phyloP scores from a whole-genome alignment of 768 basidiomycete genomes.

The Lentinus brumalis region DNA sequence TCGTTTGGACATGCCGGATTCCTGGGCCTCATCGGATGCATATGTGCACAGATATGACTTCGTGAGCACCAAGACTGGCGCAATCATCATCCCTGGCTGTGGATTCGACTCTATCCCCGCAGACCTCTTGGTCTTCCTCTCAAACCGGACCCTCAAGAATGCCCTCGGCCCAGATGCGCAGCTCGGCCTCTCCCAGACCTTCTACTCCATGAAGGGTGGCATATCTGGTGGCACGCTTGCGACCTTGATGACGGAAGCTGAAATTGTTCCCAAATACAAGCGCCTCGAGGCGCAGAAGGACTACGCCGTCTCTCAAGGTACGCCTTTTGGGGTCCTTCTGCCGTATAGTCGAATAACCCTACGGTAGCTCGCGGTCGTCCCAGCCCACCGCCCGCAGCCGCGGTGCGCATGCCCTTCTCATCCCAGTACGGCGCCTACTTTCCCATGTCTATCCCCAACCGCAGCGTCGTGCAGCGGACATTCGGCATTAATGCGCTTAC shows the following conservation, averaged over 20 bases:
- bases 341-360: not conserved
- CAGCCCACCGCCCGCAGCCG: constrained; percentile 30
- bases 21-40: constrained; percentile 8
- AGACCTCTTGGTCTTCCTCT: constrained; percentile 68
- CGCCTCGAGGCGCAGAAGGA: constrained; percentile 33
- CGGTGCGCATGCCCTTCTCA: constrained; percentile 41
- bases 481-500: constrained; percentile 51
- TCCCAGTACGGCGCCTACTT: constrained; percentile 43
- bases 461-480: constrained; percentile 54
- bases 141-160: constrained; percentile 67
- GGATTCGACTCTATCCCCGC: constrained; percentile 81
- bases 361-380: constrained; percentile 30
- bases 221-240: constrained; percentile 68
- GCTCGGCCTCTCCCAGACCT: constrained; percentile 60
- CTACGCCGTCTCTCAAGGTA: constrained; percentile 49
- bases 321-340: constrained; percentile 7
- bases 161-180: constrained; percentile 36
- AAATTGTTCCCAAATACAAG: constrained; percentile 37
- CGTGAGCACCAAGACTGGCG: constrained; percentile 64
- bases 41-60: constrained; percentile 61
- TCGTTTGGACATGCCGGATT: not conserved
- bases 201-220: constrained; percentile 48
- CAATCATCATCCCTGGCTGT: constrained; percentile 78
- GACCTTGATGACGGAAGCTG: constrained; percentile 34
- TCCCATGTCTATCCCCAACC: constrained; percentile 48